Conservation (phyloP, 2,329 filamentous ascomycete genomes). For the Diaporthe amygdali region DNA sequence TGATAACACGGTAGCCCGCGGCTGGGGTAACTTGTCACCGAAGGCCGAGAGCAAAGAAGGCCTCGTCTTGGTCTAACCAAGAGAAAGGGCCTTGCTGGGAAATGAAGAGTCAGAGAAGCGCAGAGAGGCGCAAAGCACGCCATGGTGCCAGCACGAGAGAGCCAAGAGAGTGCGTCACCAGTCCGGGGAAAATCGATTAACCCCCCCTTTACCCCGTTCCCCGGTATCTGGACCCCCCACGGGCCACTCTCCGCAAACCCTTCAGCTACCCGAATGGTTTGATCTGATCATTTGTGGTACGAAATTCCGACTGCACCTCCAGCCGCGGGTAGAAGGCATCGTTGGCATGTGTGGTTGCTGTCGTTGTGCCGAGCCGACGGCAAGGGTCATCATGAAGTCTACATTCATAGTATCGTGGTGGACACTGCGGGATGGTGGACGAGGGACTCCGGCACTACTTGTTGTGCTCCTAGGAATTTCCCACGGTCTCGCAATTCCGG, state of each 20-base stretch:
- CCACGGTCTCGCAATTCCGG: conserved; percentile 15
- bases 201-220: conserved; percentile 17
- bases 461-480: not conserved
- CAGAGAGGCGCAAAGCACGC: not conserved
- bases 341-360: not conserved
- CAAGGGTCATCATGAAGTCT: not conserved
- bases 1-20: not conserved
- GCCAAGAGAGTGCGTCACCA: conserved; percentile 21
- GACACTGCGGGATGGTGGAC: not conserved
- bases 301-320: not conserved
- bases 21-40: not conserved
- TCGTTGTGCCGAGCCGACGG: conserved; percentile 7
- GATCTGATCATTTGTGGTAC: conserved; percentile 19
- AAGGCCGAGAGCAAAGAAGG: not conserved
- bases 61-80: not conserved
- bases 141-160: not conserved
- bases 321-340: not conserved
- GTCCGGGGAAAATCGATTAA: conserved; percentile 20
- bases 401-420: not conserved
- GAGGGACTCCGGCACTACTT: not conserved
- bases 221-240: conserved; percentile 22
- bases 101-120: not conserved
- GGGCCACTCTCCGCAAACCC: conserved; percentile 16
- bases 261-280: conserved; percentile 21
- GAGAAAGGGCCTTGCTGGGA: not conserved